Conservation (phyloP, 306 rosid species). For the Urtica urens region DNA sequence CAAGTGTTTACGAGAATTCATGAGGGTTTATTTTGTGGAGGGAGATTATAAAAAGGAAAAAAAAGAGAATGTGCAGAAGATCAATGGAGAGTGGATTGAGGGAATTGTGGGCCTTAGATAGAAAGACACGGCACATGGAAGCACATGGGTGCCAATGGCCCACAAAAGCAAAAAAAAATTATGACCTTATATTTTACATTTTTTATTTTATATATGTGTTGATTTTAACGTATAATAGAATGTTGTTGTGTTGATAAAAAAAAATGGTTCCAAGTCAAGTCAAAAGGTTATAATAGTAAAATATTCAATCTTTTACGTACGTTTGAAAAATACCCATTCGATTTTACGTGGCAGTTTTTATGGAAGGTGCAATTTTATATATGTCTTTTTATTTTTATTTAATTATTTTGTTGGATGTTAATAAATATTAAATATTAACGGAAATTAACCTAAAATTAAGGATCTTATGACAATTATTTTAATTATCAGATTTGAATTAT, state of each 20-base stretch:
- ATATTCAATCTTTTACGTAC: too few species aligned
- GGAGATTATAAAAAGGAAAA: conserved; percentile 20
- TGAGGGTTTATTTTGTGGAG: conserved; percentile 2
- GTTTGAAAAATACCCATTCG: too few species aligned
- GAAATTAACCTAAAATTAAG: too few species aligned
- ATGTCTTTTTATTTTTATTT: too few species aligned
- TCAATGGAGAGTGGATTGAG: conserved; percentile 40
- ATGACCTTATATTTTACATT: conserved; percentile 25
- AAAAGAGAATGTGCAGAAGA: conserved; percentile 33
- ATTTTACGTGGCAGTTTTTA: too few species aligned
- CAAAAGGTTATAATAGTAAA: too few species aligned
- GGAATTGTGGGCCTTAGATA: conserved; percentile 54
- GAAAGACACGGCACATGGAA: conserved; percentile 90
- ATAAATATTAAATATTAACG: too few species aligned
- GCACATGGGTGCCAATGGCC: conserved; percentile 92
- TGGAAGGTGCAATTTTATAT: too few species aligned
- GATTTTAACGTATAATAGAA: neutral
- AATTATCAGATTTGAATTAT: too few species aligned
- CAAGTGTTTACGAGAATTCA: conserved; percentile 10
- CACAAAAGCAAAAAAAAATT: conserved; percentile 38
- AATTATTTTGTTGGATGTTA: too few species aligned
- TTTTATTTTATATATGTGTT: conserved; percentile 11
- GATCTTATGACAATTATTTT: too few species aligned
- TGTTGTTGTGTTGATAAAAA: conserved; percentile 8
- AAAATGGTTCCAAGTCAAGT: conserved; percentile 36